Conservation (phyloP, 2,329 filamentous ascomycete species). For the Rasamsonia emersonii region DNA sequence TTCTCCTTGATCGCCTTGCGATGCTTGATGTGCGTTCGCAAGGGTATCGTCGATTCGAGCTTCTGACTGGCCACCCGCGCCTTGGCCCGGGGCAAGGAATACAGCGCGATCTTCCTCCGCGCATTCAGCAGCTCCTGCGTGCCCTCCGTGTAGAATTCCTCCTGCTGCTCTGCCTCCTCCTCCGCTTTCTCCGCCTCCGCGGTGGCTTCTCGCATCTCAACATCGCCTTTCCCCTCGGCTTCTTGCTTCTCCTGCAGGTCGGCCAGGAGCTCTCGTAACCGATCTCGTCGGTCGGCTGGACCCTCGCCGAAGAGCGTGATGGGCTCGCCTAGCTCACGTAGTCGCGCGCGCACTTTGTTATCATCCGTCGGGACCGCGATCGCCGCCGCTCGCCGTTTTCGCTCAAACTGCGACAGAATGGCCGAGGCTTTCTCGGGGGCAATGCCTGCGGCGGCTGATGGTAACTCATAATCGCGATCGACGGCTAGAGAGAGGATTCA, state of each 20-base stretch:
- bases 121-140: conserved; percentile 65
- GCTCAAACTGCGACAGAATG: conserved; percentile 78
- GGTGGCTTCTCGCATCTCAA: conserved; percentile 47
- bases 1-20: conserved; percentile 81
- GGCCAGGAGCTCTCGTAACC: conserved; percentile 71
- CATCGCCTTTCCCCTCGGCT: conserved; percentile 37
- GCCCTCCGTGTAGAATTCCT: conserved; percentile 92
- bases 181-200: conserved; percentile 43
- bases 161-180: conserved; percentile 65
- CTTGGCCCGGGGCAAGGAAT: conserved; percentile 74
- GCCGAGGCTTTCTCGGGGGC: conserved; percentile 76
- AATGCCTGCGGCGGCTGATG: conserved; percentile 55
- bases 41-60: conserved; percentile 69
- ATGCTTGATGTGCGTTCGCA: conserved; percentile 87
- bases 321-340: conserved; percentile 84
- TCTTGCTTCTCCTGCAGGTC: conserved; percentile 58
- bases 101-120: conserved; percentile 69
- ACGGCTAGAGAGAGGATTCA: conserved; percentile 47
- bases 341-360: conserved; percentile 66
- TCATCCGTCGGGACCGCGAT: conserved; percentile 94
- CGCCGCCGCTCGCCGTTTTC: conserved; percentile 78
- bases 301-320: conserved; percentile 93
- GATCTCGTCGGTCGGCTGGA: conserved; percentile 73
- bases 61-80: conserved; percentile 68
- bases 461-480: conserved; percentile 80